Evolutionary conservation across 2,329 filamentous ascomycete genomes (phyloP), one percentile per base, ranked within the genome.

Genomic region (Colletotrichum sp.): DNA sequence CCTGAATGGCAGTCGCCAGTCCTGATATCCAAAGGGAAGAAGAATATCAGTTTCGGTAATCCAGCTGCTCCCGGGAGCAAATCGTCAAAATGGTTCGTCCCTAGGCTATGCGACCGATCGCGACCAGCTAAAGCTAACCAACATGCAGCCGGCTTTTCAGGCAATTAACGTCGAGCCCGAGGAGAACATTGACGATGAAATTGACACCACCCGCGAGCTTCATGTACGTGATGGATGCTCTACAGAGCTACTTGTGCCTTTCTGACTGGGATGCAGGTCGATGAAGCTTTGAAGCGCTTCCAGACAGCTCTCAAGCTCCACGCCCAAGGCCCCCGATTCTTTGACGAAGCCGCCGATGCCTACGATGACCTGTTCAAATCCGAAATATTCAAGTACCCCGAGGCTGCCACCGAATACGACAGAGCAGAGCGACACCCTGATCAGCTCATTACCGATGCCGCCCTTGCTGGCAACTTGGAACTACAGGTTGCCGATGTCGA

Each of bases 91-190:
- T 75, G 73, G 73, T 75, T 64, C 26, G 62, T 68, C 16, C 18
- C 21, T 18, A 32, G 15, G 18, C 68, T 30, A 48, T 48, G 58
- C 56, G 18, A 76, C 21, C 18, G 30, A 32, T 34, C 38, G 52
- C 48, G 34, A 68, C 16, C 24, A 18, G 26, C 34, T 16, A 12
- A 8, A 62, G 43, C 73, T 76, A 60, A 76, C 34, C 71, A 30
- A 26, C 48, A 64, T 16, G 36, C 76, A 92, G 91, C 89, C 91
- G 79, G 90, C 92, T 80, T 98, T 97, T 87, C 92, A 94, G 81
- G 95, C 96, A 69, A 93, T 98, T 84, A 99, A 99, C 83, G 92
- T 98, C 85, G 96, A 98, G 85, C 94, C 95, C 12, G 97, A 98
- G 85, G 95, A 97, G 81, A 95, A 95, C 73, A 88, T 94, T 78